A percentile compares a stretch with the other conserved stretches of the same genome.
Conservation (phyloP, 2,329 filamentous ascomycete species). For the Leptosphaerulina australis region DNA sequence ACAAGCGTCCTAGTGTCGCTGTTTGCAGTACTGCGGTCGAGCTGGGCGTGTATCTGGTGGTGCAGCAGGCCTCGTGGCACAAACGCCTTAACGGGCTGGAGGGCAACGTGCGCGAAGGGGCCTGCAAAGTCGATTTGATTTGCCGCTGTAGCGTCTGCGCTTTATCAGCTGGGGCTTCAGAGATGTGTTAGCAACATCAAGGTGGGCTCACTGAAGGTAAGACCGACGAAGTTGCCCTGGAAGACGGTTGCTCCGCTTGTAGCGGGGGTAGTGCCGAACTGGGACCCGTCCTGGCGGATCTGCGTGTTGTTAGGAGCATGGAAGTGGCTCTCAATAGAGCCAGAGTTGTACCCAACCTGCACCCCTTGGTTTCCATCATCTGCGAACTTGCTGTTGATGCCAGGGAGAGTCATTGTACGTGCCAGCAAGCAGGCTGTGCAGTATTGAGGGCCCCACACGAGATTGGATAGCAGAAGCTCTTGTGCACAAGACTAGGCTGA, state of each 20-base stretch:
- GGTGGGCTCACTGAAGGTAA: constrained; percentile 6
- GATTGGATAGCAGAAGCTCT: no score
- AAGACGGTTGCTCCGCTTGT: neutral
- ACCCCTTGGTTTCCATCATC: no score
- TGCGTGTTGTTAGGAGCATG: no score
- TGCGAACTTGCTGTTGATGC: no score
- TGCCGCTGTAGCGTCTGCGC: neutral
- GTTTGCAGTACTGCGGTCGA: constrained; percentile 7
- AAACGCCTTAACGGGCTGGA: constrained; percentile 13
- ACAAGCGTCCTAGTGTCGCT: constrained; percentile 6
- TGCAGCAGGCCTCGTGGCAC: constrained; percentile 16
- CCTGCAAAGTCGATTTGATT: constrained; percentile 10
- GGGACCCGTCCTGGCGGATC: no score
- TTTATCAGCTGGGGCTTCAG: neutral
- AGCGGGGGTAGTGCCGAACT: neutral
- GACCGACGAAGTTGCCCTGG: constrained; percentile 11
- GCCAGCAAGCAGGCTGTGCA: no score
- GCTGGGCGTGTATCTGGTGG: constrained; percentile 15
- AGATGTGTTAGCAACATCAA: neutral
- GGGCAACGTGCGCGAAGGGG: constrained; percentile 19
- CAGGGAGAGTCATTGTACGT: no score
- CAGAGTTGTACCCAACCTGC: no score
- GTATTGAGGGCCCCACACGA: no score
- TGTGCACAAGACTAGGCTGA: no score
- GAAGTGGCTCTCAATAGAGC: no score